These are phyloP conservation scores for Rubia peregrina DNA, from an alignment of 305 asterid genomes.

Conservation along the genomic window DNA sequence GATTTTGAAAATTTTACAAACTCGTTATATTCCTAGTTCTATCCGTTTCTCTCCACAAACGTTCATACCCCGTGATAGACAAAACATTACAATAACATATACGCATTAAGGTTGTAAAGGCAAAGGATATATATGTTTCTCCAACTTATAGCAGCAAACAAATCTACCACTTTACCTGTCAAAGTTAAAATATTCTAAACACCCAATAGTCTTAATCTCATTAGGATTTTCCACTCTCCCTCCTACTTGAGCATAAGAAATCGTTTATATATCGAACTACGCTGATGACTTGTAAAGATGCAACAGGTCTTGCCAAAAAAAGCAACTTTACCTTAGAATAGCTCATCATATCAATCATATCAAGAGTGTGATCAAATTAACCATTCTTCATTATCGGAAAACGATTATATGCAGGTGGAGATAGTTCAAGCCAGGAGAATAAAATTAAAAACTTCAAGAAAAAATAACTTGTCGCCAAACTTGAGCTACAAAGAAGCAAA, in stretches of 20 bases:
- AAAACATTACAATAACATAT: background rate
- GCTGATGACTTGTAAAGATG: background rate
- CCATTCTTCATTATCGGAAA: no score
- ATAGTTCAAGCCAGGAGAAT: background rate
- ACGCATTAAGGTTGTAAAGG: background rate
- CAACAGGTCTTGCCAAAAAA: background rate
- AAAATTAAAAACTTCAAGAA: background rate
- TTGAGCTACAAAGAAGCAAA: background rate
- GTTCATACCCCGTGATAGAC: background rate
- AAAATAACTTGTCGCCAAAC: background rate
- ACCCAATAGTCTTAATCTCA: background rate
- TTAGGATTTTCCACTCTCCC: background rate
- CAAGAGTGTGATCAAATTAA: no score
- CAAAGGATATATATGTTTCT: background rate
- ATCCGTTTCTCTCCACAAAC: background rate
- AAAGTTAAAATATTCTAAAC: background rate
- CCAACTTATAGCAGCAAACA: background rate
- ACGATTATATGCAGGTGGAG: background rate
- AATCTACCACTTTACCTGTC: background rate
- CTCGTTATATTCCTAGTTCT: background rate
- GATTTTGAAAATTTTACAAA: background rate
- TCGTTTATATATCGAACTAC: background rate
- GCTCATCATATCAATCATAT: background rate
- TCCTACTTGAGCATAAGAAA: background rate
- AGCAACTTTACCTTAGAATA: background rate